Base-by-base conservation (phyloP, 164 flowering plant genomes). In the Warburgia ugandensis region DNA sequence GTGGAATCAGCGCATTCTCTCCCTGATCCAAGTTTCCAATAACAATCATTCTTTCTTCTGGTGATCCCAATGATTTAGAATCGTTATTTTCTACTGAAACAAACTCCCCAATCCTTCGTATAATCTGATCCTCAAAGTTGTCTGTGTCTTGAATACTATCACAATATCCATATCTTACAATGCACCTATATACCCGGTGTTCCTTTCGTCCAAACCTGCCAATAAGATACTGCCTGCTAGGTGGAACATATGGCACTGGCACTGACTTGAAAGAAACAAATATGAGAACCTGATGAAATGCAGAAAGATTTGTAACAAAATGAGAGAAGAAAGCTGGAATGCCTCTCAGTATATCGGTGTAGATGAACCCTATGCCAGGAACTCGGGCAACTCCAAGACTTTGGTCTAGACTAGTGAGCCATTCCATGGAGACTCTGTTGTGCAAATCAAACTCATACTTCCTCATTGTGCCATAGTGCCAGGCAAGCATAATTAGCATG, bases 261-360 rank as follows among this genome's bases (percentile, higher is more conserved):
- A 64, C 60, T 3, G 79, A 59, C 51, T 76, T 77, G 69, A 79
- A 68, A 58, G 83, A 73, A 8, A 86, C 81, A 32, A 86, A 81
- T 19, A 86, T 64, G 17, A 86, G 65, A 11, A 83, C 75, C 60
- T 75, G 73, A 53, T 86, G 95, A 48, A 65, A 83, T 16, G 95
- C 86, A 46, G 95, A 91, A 29, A 86, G 74, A 54, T 83, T 79
- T 0, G 87, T 74, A 46, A 86, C 63, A 58, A 86, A 83, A 60
- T 86, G 90, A 36, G 81, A 65, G 65, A 86, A 86, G 65, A 81
- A 71, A 17, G 84, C 73, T 4, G 95, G 95, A 22, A 86, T 66
- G 52, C 91, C 91, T 8, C 73, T 53, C 6, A 62, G 73, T 31
- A 86, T 51, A 52, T 83, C 78, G 3, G 88, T 68, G 68, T 81